Evolutionary conservation across 352 stramenopile species (phyloP).

Genomic region (Peronospora farinosa): DNA sequence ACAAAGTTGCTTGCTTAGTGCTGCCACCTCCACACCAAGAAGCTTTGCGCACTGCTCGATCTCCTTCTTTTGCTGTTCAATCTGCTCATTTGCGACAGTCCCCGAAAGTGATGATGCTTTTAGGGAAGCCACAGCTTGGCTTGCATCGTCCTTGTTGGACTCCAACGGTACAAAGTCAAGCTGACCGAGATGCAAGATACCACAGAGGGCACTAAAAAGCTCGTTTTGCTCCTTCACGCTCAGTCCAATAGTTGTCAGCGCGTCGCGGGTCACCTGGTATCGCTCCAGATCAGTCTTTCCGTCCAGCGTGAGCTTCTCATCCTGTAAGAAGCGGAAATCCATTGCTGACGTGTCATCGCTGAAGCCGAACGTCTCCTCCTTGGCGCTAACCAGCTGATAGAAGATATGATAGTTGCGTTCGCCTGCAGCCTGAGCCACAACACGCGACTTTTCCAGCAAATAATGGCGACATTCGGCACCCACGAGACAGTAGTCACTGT

Average conservation of each 20-base stretch:
- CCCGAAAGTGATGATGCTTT: constrained; percentile 15
- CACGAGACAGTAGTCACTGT: constrained; percentile 77
- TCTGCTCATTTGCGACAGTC: constrained; percentile 24
- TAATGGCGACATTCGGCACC: constrained; percentile 90
- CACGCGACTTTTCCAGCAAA: constrained; percentile 95
- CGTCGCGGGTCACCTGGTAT: constrained; percentile 77
- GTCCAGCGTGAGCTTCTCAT: constrained; percentile 64
- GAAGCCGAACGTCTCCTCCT: constrained; percentile 56
- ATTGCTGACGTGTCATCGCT: constrained; percentile 29
- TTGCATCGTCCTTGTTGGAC: constrained; percentile 70
- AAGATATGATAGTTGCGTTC: constrained; percentile 99
- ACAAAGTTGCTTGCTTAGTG: constrained; percentile 64
- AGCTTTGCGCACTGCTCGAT: constrained; percentile 59
- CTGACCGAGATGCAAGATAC: constrained; percentile 77
- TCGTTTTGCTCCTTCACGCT: constrained; percentile 60
- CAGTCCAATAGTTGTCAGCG: constrained; percentile 72
- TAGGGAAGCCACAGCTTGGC: constrained; percentile 54
- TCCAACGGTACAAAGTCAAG: constrained; percentile 74
- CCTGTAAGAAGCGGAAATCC: constrained; percentile 72
- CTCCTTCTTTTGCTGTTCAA: constrained; percentile 50
- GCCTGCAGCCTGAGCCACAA: constrained; percentile 82
- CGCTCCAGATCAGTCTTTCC: constrained; percentile 63
- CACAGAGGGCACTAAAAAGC: constrained; percentile 63
- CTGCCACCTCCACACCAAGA: constrained; percentile 57
- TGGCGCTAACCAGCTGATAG: constrained; percentile 88